Base-by-base conservation (phyloP, 2,329 filamentous ascomycete species). In the Sphaerulina musiva region DNA sequence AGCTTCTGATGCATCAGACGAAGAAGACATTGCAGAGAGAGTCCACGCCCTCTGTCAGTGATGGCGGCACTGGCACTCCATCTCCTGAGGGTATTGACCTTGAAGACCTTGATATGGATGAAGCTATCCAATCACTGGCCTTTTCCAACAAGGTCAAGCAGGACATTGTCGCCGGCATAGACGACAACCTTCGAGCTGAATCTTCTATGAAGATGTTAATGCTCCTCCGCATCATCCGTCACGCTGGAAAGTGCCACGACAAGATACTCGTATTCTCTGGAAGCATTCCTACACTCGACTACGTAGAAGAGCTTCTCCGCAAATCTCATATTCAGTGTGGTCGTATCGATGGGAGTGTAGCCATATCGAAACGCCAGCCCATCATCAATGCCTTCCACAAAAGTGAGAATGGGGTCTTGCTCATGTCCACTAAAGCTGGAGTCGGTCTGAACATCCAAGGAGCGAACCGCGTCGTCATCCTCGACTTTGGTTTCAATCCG, bases 401-500 rank as follows among this genome's bases (percentile, higher is more conserved):
- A 0, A 77, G 83, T 23, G 54, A 68, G 1, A 61, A 59, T 20
- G 64, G 74, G 14, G 76, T 95, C 0, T 88, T 88, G 65, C 74
- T 96, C 1, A 89, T 95, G 53, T 95, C 89, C 0, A 95, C 89
- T 1, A 83, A 72, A 56, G 89, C 91, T 7, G 91, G 90, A 20
- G 74, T 90, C 1, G 91, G 91, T 0, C 75, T 95, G 47, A 96
- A 96, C 60, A 85, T 96, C 10, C 81, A 82, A 40, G 84, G 86
- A 1, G 91, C 91, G 1, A 95, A 90, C 67, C 82, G 91, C 17
- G 87, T 95, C 1, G 80, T 96, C 17, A 85, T 96, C 17, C 86
- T 95, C 53, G 91, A 96, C 67, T 89, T 86, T 65, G 77, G 79
- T 57, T 95, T 84, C 72, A 93, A 91, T 59, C 91, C 91, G 0